A percentile compares a stretch with the other conserved stretches of the same genome.
phyloP scores from a whole-genome alignment of 2,329 filamentous ascomycete species.

The Calonectria pauciramosa region DNA sequence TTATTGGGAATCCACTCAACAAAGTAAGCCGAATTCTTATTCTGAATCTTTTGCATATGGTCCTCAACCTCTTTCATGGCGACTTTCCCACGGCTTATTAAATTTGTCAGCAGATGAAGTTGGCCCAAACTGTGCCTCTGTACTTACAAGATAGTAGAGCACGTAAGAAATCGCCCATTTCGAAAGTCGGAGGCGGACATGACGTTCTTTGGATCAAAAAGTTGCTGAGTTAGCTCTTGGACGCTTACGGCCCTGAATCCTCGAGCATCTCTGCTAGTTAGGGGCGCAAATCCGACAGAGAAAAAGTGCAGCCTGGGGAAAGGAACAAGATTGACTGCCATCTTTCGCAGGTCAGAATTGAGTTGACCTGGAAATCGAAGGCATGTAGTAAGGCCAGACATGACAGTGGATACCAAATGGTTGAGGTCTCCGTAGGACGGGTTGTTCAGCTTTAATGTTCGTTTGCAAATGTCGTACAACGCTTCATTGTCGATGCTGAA shows the following conservation, averaged over 20 bases:
- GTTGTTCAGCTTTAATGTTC: constrained; percentile 98
- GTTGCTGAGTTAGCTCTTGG: constrained; percentile 98
- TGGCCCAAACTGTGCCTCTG: neutral
- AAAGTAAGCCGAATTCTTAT: constrained; percentile 90
- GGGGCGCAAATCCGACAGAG: constrained; percentile 99
- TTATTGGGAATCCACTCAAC: constrained; percentile 99
- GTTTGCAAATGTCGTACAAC: constrained; percentile 99
- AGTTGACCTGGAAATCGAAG: constrained; percentile 99
- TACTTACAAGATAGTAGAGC: constrained; percentile 95
- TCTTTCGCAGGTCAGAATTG: constrained; percentile 99
- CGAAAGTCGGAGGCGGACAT: constrained; percentile 99
- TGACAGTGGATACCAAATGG: constrained; percentile 99
- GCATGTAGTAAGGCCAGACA: constrained; percentile 99
- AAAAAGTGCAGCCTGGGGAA: constrained; percentile 99
- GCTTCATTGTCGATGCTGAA: constrained; percentile 99
- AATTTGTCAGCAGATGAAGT: constrained; percentile 20
- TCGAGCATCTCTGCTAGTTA: constrained; percentile 87
- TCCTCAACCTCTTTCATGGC: constrained; percentile 99
- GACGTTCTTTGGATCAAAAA: constrained; percentile 99
- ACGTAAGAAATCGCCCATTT: constrained; percentile 99
- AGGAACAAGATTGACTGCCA: constrained; percentile 99
- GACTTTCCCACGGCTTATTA: constrained; percentile 89
- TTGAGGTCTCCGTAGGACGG: constrained; percentile 99
- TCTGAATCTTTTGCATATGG: constrained; percentile 99
- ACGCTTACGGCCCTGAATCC: constrained; percentile 98